A percentile compares a stretch with the other conserved stretches of the same genome.
Evolutionary conservation across 1,284 basidiomycete species (phyloP).

Genomic region (Cerioporus squamosus): DNA sequence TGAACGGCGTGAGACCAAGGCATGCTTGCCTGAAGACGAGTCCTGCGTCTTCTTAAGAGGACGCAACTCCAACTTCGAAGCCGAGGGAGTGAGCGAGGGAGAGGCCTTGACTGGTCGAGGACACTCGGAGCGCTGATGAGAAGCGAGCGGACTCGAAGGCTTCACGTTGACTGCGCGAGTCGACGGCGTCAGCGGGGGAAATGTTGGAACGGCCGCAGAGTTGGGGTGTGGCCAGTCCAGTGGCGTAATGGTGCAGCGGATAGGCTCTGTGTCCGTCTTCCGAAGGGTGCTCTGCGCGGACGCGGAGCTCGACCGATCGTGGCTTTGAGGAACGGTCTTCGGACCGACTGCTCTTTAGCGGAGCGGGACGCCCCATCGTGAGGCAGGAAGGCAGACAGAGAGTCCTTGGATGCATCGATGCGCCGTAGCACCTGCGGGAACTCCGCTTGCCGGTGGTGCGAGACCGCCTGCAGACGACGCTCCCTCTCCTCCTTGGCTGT

Average conservation of each 20-base stretch:
- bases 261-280: neutral
- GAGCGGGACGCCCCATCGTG: neutral
- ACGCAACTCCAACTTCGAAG: too few species aligned
- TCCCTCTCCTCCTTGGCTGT: slow-evolving; percentile 5
- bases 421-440: neutral
- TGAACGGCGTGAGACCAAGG: too few species aligned
- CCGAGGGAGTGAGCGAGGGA: too few species aligned
- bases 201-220: neutral
- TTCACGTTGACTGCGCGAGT: neutral
- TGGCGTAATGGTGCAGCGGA: slow-evolving; percentile 1
- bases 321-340: neutral
- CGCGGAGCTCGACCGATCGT: neutral
- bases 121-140: too few species aligned
- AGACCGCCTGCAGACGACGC: neutral
- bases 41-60: too few species aligned
- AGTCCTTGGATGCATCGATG: neutral
- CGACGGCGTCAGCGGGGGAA: neutral
- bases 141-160: too few species aligned
- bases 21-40: too few species aligned
- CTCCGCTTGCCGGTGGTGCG: neutral
- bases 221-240: slow-evolving; percentile 2
- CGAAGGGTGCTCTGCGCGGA: neutral
- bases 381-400: neutral
- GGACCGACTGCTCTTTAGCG: neutral
- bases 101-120: too few species aligned